Evolutionary conservation across 2,329 filamentous ascomycete genomes (phyloP).

Genomic region (Cytospora mali): DNA sequence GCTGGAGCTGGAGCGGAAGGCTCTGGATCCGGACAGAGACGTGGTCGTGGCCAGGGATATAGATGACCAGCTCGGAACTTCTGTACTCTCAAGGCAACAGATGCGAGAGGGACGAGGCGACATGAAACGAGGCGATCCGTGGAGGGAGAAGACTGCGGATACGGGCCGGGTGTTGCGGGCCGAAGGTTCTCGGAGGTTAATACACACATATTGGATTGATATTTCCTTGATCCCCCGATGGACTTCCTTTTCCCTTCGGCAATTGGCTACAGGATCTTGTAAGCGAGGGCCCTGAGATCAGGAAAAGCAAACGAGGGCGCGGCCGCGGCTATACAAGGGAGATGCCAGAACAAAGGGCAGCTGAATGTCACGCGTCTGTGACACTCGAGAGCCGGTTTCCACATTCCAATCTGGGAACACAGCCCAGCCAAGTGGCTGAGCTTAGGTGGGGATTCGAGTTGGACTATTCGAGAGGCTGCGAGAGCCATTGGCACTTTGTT

Average conservation of each 20-base stretch:
- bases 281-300: slow-evolving; percentile 11
- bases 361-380: slow-evolving; percentile 25
- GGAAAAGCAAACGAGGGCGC: slow-evolving; percentile 22
- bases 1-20: slow-evolving; percentile 5
- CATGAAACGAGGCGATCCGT: slow-evolving; percentile 3
- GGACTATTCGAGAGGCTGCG: slow-evolving; percentile 28
- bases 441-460: slow-evolving; percentile 16
- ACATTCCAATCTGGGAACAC: slow-evolving; percentile 16
- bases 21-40: slow-evolving; percentile 13
- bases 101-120: slow-evolving; percentile 14
- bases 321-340: slow-evolving; percentile 10
- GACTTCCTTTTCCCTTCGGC: slow-evolving; percentile 10
- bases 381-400: slow-evolving; percentile 10
- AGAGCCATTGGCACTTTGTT: slow-evolving; percentile 16
- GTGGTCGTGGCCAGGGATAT: not conserved
- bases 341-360: slow-evolving; percentile 19
- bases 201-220: slow-evolving; percentile 6
- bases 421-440: slow-evolving; percentile 25
- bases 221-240: slow-evolving; percentile 17
- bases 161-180: slow-evolving; percentile 8
- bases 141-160: not conserved
- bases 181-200: slow-evolving; percentile 7
- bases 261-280: slow-evolving; percentile 15
- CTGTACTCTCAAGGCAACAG: slow-evolving; percentile 1
- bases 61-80: slow-evolving; percentile 3